Conservation (phyloP, 106 monocot species). For the Dioscorea zingiberensis region DNA sequence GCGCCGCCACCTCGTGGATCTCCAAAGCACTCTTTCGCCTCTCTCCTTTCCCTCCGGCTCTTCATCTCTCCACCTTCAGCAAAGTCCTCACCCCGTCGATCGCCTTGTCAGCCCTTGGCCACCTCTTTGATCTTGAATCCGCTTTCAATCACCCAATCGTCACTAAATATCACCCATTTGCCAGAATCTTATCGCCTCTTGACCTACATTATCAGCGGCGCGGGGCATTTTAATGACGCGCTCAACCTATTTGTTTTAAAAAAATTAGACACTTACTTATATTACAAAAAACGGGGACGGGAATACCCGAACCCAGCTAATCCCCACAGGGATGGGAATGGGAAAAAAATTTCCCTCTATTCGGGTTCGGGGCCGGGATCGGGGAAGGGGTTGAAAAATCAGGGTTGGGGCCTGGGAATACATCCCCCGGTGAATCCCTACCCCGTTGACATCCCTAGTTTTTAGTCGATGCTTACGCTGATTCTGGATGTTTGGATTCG, state of each 20-base stretch:
- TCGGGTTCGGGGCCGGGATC: no score
- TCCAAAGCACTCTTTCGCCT: constrained; percentile 34
- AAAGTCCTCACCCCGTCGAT: constrained; percentile 9
- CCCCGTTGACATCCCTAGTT: no score
- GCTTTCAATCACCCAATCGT: constrained; percentile 5
- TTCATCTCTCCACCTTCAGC: constrained; percentile 1
- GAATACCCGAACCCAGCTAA: no score
- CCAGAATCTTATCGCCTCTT: constrained; percentile 8
- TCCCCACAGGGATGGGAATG: no score
- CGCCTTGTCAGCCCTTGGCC: constrained; percentile 17
- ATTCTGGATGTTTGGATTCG: constrained; percentile 21
- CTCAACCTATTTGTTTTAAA: constrained; percentile 54
- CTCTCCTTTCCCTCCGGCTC: constrained; percentile 7
- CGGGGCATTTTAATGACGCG: constrained; percentile 19
- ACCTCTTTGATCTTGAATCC: constrained; percentile 3
- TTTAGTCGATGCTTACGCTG: constrained; percentile 17
- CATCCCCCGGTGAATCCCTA: no score
- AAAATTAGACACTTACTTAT: no score
- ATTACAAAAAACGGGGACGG: no score
- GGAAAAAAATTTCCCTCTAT: no score
- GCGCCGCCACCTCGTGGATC: constrained; percentile 18
- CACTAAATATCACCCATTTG: constrained; percentile 7
- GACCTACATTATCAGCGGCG: constrained; percentile 13
- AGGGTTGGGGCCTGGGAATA: no score
- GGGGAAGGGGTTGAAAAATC: no score